Evolutionary conservation across 2,329 filamentous ascomycete species (phyloP).

Genomic region (Fusarium sp.): DNA sequence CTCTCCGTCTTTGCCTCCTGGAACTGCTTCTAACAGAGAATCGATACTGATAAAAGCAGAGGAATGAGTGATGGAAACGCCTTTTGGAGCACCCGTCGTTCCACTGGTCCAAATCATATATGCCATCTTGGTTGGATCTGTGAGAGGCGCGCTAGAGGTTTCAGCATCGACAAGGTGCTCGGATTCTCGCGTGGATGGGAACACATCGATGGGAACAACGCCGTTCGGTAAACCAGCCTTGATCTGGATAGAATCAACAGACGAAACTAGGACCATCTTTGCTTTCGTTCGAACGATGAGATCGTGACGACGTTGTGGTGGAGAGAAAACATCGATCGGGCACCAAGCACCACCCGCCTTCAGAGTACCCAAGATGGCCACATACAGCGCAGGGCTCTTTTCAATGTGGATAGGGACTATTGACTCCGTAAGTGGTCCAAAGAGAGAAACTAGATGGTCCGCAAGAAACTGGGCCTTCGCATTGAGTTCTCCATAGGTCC

Average conservation of each 20-base stretch:
- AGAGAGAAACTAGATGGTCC: neutral
- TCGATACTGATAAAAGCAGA: constrained; percentile 41
- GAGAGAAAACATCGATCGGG: constrained; percentile 55
- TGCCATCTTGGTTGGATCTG: constrained; percentile 30
- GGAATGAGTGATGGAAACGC: constrained; percentile 52
- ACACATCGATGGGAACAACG: constrained; percentile 6
- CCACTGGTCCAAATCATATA: constrained; percentile 54
- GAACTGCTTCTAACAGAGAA: constrained; percentile 3
- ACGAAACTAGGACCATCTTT: constrained; percentile 15
- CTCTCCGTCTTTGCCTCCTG: constrained; percentile 4
- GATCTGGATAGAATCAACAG: neutral
- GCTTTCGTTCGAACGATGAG: constrained; percentile 52
- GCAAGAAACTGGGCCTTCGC: constrained; percentile 3
- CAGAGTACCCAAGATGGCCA: constrained; percentile 56
- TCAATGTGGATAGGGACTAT: constrained; percentile 55
- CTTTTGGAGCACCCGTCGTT: constrained; percentile 50
- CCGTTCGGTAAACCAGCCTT: neutral
- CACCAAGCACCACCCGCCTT: constrained; percentile 58
- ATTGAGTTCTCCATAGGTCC: constrained; percentile 8
- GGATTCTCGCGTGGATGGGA: neutral
- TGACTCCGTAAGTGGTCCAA: neutral
- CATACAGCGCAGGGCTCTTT: constrained; percentile 52
- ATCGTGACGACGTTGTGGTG: constrained; percentile 52
- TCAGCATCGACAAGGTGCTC: neutral
- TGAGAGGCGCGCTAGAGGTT: neutral